phyloP scores from a whole-genome alignment of 1,139 yeast species.

The Candida glucosophila region DNA sequence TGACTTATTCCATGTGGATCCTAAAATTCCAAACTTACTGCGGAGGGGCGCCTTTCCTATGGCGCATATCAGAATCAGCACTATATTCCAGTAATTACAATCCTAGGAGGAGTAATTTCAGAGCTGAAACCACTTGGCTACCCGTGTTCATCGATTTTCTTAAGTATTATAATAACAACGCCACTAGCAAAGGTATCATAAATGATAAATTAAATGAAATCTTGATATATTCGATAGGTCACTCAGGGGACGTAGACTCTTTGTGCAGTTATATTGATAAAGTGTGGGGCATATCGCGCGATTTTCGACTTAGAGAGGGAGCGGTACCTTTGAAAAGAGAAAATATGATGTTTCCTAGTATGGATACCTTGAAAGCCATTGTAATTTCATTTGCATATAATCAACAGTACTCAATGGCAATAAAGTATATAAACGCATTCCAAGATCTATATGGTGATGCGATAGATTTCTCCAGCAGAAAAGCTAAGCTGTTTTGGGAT shows the following conservation, averaged over 20 bases:
- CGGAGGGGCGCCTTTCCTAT: constrained; percentile 25
- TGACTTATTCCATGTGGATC: constrained; percentile 29
- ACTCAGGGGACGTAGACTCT: constrained; percentile 16
- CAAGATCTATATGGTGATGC: constrained; percentile 18
- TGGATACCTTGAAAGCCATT: constrained; percentile 19
- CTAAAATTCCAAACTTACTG: constrained; percentile 24
- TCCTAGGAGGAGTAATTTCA: constrained; percentile 13
- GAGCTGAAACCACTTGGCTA: constrained; percentile 12
- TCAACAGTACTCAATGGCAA: constrained; percentile 20
- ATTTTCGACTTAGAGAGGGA: constrained; percentile 12
- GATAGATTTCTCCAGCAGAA: constrained; percentile 12
- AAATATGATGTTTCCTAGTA: constrained; percentile 20
- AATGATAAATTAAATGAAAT: constrained; percentile 15
- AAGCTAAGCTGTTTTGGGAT: constrained; percentile 27
- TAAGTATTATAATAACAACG: constrained; percentile 5
- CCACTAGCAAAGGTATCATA: constrained; percentile 10
- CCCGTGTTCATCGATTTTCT: constrained; percentile 16
- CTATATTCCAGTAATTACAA: constrained; percentile 11
- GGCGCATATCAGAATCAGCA: constrained; percentile 19
- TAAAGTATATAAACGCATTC: constrained; percentile 28
- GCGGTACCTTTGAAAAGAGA: constrained; percentile 4
- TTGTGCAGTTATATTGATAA: constrained; percentile 19
- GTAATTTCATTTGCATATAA: constrained; percentile 25
- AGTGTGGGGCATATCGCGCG: constrained; percentile 23
- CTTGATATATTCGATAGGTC: constrained; percentile 27